Evolutionary conservation across 768 basidiomycete species (phyloP).

Genomic region (Pulveroboletus sp.): DNA sequence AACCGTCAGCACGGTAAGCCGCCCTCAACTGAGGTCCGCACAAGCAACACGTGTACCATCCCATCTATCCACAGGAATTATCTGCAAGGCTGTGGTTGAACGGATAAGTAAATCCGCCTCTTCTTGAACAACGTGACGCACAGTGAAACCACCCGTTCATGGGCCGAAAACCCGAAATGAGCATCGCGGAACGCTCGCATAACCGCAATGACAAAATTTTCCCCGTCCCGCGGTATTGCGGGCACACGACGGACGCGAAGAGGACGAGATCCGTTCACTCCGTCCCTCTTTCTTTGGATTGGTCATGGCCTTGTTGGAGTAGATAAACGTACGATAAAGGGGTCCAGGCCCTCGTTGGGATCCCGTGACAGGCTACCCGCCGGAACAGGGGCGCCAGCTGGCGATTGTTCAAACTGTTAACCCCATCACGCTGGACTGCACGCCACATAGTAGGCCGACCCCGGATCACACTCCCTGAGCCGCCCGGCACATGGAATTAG

Average conservation of each 20-base stretch:
- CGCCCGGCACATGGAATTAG: not conserved
- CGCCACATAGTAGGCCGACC: not conserved
- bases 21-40: not conserved
- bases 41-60: slow-evolving; percentile 13
- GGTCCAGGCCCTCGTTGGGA: not conserved
- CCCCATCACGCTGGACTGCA: not conserved
- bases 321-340: slow-evolving; percentile 16
- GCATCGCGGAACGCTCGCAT: slow-evolving; percentile 23
- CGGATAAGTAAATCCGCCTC: slow-evolving; percentile 6
- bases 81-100: slow-evolving; percentile 1
- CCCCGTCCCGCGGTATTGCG: slow-evolving; percentile 15
- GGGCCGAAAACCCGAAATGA: slow-evolving; percentile 14
- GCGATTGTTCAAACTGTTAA: not conserved
- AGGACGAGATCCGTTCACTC: slow-evolving; percentile 1
- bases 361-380: no score
- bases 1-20: not conserved
- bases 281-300: not conserved
- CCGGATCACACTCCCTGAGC: not conserved
- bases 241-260: slow-evolving; percentile 9
- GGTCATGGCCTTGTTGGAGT: not conserved
- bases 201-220: not conserved
- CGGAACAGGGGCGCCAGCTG: not conserved
- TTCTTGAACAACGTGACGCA: not conserved
- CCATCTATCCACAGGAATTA: not conserved
- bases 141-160: not conserved